Evolutionary conservation across 805 yeast species (phyloP), one percentile per base, ranked within the genome.

Genomic region (Metschnikowia dekortorum): DNA sequence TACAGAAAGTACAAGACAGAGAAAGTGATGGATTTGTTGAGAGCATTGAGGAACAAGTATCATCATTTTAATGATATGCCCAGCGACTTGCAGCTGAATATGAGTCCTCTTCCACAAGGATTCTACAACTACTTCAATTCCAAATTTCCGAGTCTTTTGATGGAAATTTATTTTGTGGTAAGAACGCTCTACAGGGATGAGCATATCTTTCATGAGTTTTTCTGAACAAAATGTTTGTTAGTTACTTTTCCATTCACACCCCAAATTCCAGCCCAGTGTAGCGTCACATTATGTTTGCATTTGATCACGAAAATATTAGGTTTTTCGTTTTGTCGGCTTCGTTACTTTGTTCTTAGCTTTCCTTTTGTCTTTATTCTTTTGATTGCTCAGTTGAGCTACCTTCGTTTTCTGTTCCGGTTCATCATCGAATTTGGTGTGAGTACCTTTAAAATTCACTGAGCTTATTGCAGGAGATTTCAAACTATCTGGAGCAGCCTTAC

Each of bases 1-100:
- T 94, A 89, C 65, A 78, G 99, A 58, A 91, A 89, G 66, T 94
- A 94, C 65, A 85, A 85, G 55, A 79, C 86, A 0, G 82, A 79
- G 50, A 87, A 83, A 59, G 68, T 94, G 42, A 82, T 90, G 83
- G 99, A 94, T 65, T 69, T 94, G 46, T 68, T 94, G 51, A 74
- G 99, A 51, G 97, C 97, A 0, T 67, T 94, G 58, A 77, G 99
- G 60, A 94, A 94, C 70, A 94, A 94, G 66, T 85, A 89, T 61
- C 98, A 94, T 66, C 99, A 94, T 66, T 92, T 79, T 66, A 89
- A 89, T 68, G 99, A 94, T 65, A 70, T 91, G 62, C 96, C 97
- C 1, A 75, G 69, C 8, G 79, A 73, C 11, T 74, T 94, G 51
- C 82, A 81, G 47, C 64, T 62, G 13, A 75, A 80, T 45, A 85